Conservation (phyloP, 495 filamentous ascomycete genomes). For the Neurospora sp. region DNA sequence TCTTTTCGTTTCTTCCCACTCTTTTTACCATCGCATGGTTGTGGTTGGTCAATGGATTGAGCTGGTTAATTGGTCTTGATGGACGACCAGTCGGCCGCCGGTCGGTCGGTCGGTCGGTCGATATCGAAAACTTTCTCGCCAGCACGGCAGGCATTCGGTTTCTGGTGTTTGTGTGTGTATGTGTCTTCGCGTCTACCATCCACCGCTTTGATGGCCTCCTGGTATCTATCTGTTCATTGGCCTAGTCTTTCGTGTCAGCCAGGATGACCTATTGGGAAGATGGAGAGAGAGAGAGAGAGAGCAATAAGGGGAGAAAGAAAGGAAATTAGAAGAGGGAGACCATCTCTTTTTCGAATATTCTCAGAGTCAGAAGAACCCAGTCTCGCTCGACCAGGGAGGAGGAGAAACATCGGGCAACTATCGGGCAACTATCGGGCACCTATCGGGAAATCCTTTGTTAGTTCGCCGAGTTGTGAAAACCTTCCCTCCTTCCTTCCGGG, state of each 20-base stretch:
- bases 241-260: background rate
- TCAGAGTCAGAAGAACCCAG: background rate
- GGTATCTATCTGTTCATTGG: background rate
- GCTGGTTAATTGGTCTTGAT: background rate
- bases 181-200: background rate
- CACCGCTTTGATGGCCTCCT: background rate
- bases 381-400: background rate
- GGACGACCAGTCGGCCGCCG: background rate
- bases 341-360: background rate
- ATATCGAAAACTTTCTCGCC: background rate
- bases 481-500: background rate
- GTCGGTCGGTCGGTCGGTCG: background rate
- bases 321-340: background rate
- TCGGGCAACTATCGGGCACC: background rate
- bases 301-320: background rate
- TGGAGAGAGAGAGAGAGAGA: background rate
- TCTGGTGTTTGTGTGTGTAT: background rate
- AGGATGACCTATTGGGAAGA: background rate
- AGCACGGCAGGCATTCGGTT: background rate
- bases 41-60: background rate
- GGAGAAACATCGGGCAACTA: background rate
- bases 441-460: background rate
- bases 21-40: background rate
- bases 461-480: background rate
- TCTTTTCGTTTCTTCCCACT: background rate